Base-by-base conservation (phyloP, 164 flowering plant genomes). In the Annona squamosa region DNA sequence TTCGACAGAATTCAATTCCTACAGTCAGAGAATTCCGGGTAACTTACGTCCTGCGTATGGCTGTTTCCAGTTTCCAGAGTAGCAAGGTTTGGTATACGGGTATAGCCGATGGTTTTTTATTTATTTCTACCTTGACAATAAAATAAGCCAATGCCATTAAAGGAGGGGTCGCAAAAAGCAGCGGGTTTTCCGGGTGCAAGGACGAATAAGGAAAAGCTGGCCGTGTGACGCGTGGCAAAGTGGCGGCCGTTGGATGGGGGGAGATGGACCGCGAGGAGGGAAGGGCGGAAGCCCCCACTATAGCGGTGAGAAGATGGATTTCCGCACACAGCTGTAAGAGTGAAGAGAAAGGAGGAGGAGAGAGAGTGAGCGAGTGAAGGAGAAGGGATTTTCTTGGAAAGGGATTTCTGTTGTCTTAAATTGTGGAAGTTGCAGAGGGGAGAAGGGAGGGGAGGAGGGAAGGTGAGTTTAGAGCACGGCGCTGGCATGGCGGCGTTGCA, bases 141-240 rank as follows among this genome's bases (percentile, higher is more conserved):
- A 52, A 52, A n/a, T n/a, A 41, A 5, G 9, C 4, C 57, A 71
- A 57, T 52, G 46, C 43, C 65, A 57, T 75, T 63, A 75, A 74
- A 78, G 77, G 74, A 68, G 81, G 72, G 79, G 75, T 63, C 68
- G 66, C 44, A 48, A 68, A 77, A 79, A 75, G 79, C 63, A 81
- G 87, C 94, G 90, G 85, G 90, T 87, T 87, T 86, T 87, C 77
- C 91, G 94, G 94, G 90, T 82, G 84, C 83, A 81, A 88, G 89
- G 88, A 90, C 87, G 86, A 84, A 77, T 84, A 78, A 80, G 80
- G 45, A 80, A 84, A 87, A 84, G 90, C 87, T 83, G 86, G 69
- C 77, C 77, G 26, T 7, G 0, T 69, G 81, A 77, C 88, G 85
- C 91, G 91, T 88, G 91, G 84, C 48, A 0, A 0, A 0, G 3